These are phyloP conservation scores for Crassisporium funariophilum DNA, from an alignment of 768 basidiomycete genomes.

Conservation along the genomic window DNA sequence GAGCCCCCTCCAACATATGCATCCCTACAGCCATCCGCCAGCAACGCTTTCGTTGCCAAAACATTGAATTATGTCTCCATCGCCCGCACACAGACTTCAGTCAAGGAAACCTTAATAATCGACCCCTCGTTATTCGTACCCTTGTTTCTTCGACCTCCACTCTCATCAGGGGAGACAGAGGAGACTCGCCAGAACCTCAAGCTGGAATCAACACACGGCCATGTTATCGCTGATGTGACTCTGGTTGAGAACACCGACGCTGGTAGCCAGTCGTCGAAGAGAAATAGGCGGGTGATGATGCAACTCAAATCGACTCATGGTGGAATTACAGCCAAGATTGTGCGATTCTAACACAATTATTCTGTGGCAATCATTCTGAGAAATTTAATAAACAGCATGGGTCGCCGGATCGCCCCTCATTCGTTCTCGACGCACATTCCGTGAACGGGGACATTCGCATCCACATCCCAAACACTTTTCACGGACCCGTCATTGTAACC, in stretches of 20 bases:
- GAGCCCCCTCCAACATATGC: slow-evolving; percentile 36
- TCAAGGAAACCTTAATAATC: slow-evolving; percentile 30
- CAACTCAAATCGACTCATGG: slow-evolving; percentile 29
- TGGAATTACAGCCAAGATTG: slow-evolving; percentile 30
- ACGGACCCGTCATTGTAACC: slow-evolving; percentile 37
- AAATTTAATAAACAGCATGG: slow-evolving; percentile 16
- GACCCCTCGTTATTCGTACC: slow-evolving; percentile 33
- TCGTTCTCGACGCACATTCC: slow-evolving; percentile 25
- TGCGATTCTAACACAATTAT: slow-evolving; percentile 13
- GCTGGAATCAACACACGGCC: slow-evolving; percentile 32
- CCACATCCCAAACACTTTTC: slow-evolving; percentile 42
- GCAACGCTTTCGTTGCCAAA: slow-evolving; percentile 14
- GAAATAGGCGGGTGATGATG: slow-evolving; percentile 24
- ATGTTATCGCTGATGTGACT: slow-evolving; percentile 25
- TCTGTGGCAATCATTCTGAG: background rate
- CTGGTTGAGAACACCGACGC: slow-evolving; percentile 15
- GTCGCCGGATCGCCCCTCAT: slow-evolving; percentile 21
- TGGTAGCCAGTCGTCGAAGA: slow-evolving; percentile 11
- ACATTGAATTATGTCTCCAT: slow-evolving; percentile 31
- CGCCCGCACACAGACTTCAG: slow-evolving; percentile 24
- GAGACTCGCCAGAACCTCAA: slow-evolving; percentile 28
- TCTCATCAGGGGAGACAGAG: slow-evolving; percentile 27
- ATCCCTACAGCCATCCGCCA: slow-evolving; percentile 22
- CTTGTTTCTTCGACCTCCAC: slow-evolving; percentile 24
- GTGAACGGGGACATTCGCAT: slow-evolving; percentile 36